Evolutionary conservation across 805 yeast species (phyloP), one percentile per base, ranked within the genome.

Genomic region (Kluyveromyces starmeri): DNA sequence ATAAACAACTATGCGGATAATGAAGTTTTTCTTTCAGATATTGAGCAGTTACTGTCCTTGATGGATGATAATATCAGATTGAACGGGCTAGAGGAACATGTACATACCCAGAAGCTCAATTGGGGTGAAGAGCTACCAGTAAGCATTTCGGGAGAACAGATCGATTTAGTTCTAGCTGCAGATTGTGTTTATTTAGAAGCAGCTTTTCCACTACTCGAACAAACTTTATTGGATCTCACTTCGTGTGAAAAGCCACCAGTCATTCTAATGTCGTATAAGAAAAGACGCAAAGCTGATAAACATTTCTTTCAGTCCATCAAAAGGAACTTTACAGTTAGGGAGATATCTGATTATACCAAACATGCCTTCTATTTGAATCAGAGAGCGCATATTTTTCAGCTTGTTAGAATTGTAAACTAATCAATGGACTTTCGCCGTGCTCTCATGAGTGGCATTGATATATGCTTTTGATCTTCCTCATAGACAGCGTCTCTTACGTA

Each of bases 121-220:
- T 73, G 79, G 75, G 62, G 58, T 8, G 52, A 46, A 17, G 40
- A 42, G 2, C 23, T 44, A 16, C 27, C 32, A 5, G 21, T 12
- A 20, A 33, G 14, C 15, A 32, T 33, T 25, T 20, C n/a, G 9
- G 24, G 42, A 8, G 46, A 45, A 1, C 55, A 51, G 4, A 60
- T 63, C 3, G 76, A 71, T 48, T 52, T 72, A 4, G 52, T 73
- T 2, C 46, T 73, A 16, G 79, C 78, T 4, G 79, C 79, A 0
- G 80, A 73, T 48, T 73, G 78, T 50, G 78, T 74, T 10, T 73
- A 73, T 38, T 55, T 69, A 18, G 79, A 72, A 43, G 47, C 57
- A 7, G 74, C 76, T 3, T 73, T 74, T 45, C 75, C 74, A 4
- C 45, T 72, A 26, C 47, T 73, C 24, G 71, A 69, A 34, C 51